Evolutionary conservation across 768 basidiomycete species (phyloP), one percentile per base, ranked within the genome.

Genomic region (Neoboletus magnificus): DNA sequence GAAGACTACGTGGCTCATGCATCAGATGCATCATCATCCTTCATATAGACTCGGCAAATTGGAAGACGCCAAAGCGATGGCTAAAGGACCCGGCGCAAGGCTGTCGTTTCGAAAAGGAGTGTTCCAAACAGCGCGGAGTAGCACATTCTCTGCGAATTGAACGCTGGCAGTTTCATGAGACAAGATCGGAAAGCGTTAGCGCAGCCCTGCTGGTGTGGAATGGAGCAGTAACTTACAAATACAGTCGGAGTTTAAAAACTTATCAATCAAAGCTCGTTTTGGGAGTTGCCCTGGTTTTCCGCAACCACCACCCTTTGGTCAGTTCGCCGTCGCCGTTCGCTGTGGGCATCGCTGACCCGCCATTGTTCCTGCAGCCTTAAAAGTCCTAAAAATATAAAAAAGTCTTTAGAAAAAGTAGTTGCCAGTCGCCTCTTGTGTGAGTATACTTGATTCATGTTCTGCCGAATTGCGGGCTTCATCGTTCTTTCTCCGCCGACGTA

Each of bases 401-500:
- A 76, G 79, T 76, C 77, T 69, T 76, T 75, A 80, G 77, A 76
- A 79, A 82, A 84, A 84, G 81, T 82, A 82, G 87, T 89, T 85
- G 79, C 79, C 77, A 84, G 77, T 86, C 82, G 70, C 80, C 81
- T 86, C 80, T 79, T 84, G 78, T 87, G 84, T 85, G 66, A 59
- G 82, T 77, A 47, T 55, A 39, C 59, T 48, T 62, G 52, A 50
- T 57, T 56, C 54, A 49, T 52, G 56, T 39, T 32, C 62, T 46
- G 39, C 42, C 57, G 48, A 58, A 33, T 22, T 55, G 55, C 48
- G 53, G 48, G 50, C 58, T 64, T 50, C 52, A 62, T 48, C 39
- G 52, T 48, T 55, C 55, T 58, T 57, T 55, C 54, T 43, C 42
- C 40, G 22, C 47, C 37, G 25, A 66, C 43, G 13, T 42, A 9